Conservation (phyloP, 73 alveolate genomes). For the Uronychia binucleata region DNA sequence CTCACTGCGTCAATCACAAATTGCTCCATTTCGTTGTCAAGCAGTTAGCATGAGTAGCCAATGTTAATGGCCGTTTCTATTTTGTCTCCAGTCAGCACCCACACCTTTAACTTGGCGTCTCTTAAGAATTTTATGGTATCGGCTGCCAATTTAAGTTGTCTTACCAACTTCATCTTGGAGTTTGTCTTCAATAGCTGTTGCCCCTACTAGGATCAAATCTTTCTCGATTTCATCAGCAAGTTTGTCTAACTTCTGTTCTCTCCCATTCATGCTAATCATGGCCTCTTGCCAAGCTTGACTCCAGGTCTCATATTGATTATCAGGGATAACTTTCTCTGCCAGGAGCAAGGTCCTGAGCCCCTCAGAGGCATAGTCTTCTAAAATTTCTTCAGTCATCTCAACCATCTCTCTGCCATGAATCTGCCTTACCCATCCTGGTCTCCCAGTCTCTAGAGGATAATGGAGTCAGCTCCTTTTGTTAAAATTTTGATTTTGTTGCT, state of each 20-base stretch:
- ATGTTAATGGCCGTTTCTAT: constrained; percentile 84
- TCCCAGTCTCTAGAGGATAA: constrained; percentile 67
- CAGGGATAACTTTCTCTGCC: constrained; percentile 83
- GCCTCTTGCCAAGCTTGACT: constrained; percentile 78
- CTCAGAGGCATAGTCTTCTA: constrained; percentile 81
- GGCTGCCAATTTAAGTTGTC: constrained; percentile 52
- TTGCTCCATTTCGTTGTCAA: constrained; percentile 21
- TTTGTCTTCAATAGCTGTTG: constrained; percentile 97
- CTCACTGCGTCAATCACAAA: constrained; percentile 24
- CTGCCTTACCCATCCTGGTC: background rate
- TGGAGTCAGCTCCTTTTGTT: constrained; percentile 97
- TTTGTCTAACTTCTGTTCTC: constrained; percentile 79
- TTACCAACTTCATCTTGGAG: constrained; percentile 90
- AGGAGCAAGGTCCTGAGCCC: constrained; percentile 97
- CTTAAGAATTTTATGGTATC: constrained; percentile 43
- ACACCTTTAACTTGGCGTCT: constrained; percentile 74
- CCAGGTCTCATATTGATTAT: constrained; percentile 84
- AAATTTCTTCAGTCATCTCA: constrained; percentile 49
- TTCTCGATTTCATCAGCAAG: constrained; percentile 83
- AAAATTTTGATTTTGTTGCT: constrained; percentile 73
- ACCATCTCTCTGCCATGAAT: constrained; percentile 6
- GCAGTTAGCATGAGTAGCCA: constrained; percentile 65
- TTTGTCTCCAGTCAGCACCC: constrained; percentile 97
- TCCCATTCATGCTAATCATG: constrained; percentile 61
- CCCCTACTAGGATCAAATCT: constrained; percentile 82